Evolutionary conservation across 306 rosid genomes (phyloP), one percentile per base, ranked within the genome.

Genomic region (Prunus armeniaca): DNA sequence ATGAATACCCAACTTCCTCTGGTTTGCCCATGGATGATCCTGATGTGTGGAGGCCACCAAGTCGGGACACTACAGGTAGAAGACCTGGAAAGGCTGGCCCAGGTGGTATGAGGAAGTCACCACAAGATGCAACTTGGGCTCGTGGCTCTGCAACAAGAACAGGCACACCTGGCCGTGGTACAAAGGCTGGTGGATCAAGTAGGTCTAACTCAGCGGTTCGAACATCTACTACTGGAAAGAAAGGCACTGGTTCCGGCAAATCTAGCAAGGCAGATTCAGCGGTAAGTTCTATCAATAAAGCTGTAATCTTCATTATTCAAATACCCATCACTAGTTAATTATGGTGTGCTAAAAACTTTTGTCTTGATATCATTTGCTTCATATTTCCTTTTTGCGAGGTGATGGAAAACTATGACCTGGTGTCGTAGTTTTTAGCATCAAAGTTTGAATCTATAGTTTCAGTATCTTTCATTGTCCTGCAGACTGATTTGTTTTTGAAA

Each of bases 21-120:
- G 87, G 88, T 74, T 84, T 84, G 17, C 73, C 92, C 2, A 67
- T 90, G 46, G 98, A 91, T 63, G 98, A 93, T 86, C 97, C 98
- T 30, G 97, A 93, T 76, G 97, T 93, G 56, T 93, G 97, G 98
- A 88, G 97, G 78, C 97, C 98, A 25, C 98, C 98, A 72, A 93
- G 93, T 77, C 85, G 93, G 76, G 97, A 93, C 80, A 78, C 82
- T 38, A 14, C 87, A 9, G 72, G 71, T 74, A 82, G 97, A 84
- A 88, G 98, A 71, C 86, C 92, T n/a, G 80, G 81, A 3, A 88
- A 97, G 81, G 67, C 88, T 56, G 89, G 90, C 71, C 92, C 79
- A 79, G 87, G 77, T 56, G 88, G 88, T 75, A 81, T 20, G 71
- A 88, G 97, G 74, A 93, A 87, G 80, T 88, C 97, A 18, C 83